phyloP scores from a whole-genome alignment of 257 asterid genomes.

The Fraxinus quadrangulata region DNA sequence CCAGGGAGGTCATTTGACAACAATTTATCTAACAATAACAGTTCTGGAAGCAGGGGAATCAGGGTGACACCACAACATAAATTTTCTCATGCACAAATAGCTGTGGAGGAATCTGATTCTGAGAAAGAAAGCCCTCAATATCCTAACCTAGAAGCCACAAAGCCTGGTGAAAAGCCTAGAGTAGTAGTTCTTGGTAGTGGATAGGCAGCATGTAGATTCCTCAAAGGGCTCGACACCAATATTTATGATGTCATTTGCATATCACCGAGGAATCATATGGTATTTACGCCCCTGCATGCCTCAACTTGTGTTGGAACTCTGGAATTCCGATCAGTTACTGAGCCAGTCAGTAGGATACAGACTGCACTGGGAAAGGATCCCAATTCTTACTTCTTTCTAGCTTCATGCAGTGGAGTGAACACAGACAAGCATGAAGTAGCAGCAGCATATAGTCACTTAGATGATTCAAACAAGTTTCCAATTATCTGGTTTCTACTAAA shows the following conservation, averaged over 20 bases:
- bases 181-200: conserved; percentile 95
- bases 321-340: conserved; percentile 85
- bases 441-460: background rate
- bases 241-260: conserved; percentile 80
- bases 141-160: conserved; percentile 84
- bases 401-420: conserved; percentile 67
- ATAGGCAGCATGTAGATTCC: conserved; percentile 97
- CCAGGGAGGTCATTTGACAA: too few relatives aligned
- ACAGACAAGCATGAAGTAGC: conserved; percentile 73
- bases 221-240: conserved; percentile 73
- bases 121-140: conserved; percentile 50
- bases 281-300: conserved; percentile 88
- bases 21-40: too few relatives aligned
- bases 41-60: conserved; percentile 45
- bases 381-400: conserved; percentile 78
- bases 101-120: conserved; percentile 49
- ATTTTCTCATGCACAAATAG: conserved; percentile 59
- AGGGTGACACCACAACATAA: conserved; percentile 51
- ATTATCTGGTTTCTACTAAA: too few relatives aligned
- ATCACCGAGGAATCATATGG: conserved; percentile 96
- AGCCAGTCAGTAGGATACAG: conserved; percentile 87
- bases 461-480: too few relatives aligned
- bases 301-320: conserved; percentile 95
- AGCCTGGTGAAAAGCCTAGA: conserved; percentile 85
- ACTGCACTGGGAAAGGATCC: conserved; percentile 82